Percentiles rank a stretch among this genome's conserved stretches.
Conservation (phyloP, 306 rosid genomes). For the Dryas octopetala region DNA sequence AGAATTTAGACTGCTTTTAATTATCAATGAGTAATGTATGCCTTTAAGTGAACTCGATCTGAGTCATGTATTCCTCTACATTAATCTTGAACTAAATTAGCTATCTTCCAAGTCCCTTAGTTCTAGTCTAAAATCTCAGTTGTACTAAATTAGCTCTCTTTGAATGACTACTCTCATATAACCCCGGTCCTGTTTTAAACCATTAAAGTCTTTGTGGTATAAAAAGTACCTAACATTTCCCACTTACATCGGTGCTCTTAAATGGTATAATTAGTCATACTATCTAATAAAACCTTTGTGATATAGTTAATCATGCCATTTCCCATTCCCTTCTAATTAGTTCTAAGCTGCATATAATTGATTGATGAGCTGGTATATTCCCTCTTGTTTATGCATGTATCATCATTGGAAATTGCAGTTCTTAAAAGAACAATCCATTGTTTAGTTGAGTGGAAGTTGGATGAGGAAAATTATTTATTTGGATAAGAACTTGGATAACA, state of each 20-base stretch:
- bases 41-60: neutral
- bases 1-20: neutral
- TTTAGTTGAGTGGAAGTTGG: neutral
- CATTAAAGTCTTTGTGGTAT: no score
- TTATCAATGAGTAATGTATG: neutral
- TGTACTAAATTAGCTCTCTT: neutral
- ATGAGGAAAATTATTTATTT: neutral
- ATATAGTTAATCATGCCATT: neutral
- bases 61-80: neutral
- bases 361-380: neutral
- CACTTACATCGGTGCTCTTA: no score
- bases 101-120: neutral
- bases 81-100: neutral
- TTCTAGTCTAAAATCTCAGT: no score
- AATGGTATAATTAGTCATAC: no score
- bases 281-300: neutral
- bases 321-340: neutral
- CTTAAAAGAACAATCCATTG: neutral
- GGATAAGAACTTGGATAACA: constrained; percentile 6
- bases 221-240: no score
- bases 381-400: no score
- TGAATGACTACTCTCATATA: neutral
- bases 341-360: neutral
- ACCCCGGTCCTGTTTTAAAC: no score
- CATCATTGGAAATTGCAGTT: no score